phyloP scores from a whole-genome alignment of 23 red algal species.

The Gracilaria domingensis region DNA sequence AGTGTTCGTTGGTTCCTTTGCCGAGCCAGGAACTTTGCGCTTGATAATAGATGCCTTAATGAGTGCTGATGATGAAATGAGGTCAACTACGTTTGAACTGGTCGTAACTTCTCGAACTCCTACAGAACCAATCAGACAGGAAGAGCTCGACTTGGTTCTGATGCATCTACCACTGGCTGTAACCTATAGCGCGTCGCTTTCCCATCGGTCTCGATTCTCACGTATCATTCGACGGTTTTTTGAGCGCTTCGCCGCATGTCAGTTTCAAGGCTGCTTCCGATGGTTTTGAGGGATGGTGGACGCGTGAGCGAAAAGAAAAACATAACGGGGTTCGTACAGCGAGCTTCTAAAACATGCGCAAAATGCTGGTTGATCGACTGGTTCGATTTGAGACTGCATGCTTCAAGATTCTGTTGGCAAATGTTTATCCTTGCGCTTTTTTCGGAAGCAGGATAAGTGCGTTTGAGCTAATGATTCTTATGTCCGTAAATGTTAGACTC shows the following conservation, averaged over 20 bases:
- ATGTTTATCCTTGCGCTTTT: constrained; percentile 29
- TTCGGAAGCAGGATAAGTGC: constrained; percentile 35
- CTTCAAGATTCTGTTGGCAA: constrained; percentile 22
- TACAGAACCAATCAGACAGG: constrained; percentile 37
- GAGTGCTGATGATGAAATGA: constrained; percentile 40
- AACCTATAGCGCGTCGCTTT: constrained; percentile 6
- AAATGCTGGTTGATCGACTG: constrained; percentile 24
- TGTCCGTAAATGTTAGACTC: constrained; percentile 29
- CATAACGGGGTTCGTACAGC: constrained; percentile 13
- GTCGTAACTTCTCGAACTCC: constrained; percentile 29
- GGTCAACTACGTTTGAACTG: constrained; percentile 47
- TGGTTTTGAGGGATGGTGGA: constrained; percentile 64
- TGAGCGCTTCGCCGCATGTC: constrained; percentile 42
- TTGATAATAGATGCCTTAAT: constrained; percentile 37
- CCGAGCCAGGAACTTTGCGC: constrained; percentile 15
- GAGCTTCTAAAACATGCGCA: constrained; percentile 19
- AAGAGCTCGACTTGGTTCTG: constrained; percentile 48
- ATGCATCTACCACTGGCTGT: constrained; percentile 46
- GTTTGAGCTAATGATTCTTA: constrained; percentile 17
- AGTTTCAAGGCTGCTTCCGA: constrained; percentile 45
- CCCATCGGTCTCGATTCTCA: constrained; percentile 44
- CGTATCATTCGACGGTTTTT: constrained; percentile 63
- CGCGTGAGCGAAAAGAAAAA: constrained; percentile 23
- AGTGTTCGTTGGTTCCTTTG: constrained; percentile 42
- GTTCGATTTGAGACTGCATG: constrained; percentile 40